Evolutionary conservation across 257 asterid genomes (phyloP), one percentile per base, ranked within the genome.

Genomic region (Ilex asprella): DNA sequence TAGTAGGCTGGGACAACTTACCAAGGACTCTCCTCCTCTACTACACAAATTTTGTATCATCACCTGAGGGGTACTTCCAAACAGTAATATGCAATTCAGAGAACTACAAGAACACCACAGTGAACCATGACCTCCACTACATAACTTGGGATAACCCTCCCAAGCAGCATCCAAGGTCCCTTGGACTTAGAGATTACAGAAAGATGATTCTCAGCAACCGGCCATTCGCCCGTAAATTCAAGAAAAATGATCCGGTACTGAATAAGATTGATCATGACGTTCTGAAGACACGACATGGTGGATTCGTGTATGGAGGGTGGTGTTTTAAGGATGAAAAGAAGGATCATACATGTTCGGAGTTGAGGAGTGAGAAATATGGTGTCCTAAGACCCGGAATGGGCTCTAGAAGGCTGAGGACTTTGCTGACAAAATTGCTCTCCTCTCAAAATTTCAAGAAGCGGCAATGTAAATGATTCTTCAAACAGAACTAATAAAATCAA

Each of bases 101-200:
- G 5, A 71, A 72, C 29, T 87, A 78, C 80, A 87, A 71, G 63
- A 87, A 80, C 88, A 87, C 66, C 3, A 80, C 88, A 12, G 67
- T 87, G 15, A 87, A 85, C 82, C 93, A 85, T 53, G 97, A 90
- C 39, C 95, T 90, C 66, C 97, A 87, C 58, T 85, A 83, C 87
- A 90, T 90, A 2, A 50, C 87, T 9, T 90, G 97, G 97, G 97
- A 90, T 59, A 55, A 53, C 39, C 97, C 97, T 29, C 97, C 97
- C 0, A 87, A 79, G 78, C 97, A 90, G 16, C 97, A 90, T 14
- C 97, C 97, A 0, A 57, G 80, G 63, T 75, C 84, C 9, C 96
- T 90, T 3, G 95, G 96, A 1, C 76, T 82, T 7, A 87, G 73
- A 57, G 97, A 90, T 39, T 90, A 71, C 67, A 72, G 87, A 44